These are phyloP conservation scores for Colletotrichum orbiculare DNA, from an alignment of 2,329 filamentous ascomycete genomes.

Conservation along the genomic window DNA sequence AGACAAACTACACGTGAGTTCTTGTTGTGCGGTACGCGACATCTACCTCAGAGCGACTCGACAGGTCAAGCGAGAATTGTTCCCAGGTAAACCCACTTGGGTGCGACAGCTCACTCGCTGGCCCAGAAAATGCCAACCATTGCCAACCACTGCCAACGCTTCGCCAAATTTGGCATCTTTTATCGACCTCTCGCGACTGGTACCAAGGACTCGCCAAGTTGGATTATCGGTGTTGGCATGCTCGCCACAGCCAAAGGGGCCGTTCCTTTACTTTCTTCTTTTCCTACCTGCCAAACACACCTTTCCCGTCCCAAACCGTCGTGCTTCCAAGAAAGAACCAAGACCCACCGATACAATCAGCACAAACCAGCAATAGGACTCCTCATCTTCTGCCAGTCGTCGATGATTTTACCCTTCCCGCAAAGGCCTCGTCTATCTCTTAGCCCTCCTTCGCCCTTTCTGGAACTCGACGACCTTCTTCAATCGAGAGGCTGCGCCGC, in stretches of 20 bases:
- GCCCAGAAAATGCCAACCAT: constrained; percentile 34
- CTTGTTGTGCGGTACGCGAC: constrained; percentile 13
- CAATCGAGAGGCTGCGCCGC: constrained; percentile 7
- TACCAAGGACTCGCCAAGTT: constrained; percentile 36
- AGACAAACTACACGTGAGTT: too few species aligned
- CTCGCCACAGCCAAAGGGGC: constrained; percentile 28
- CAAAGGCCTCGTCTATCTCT: constrained; percentile 28
- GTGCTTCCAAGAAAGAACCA: constrained; percentile 1
- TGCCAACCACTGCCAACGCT: constrained; percentile 13
- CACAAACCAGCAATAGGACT: constrained; percentile 5
- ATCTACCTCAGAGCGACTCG: constrained; percentile 18
- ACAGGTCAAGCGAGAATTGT: constrained; percentile 13
- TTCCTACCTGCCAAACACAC: constrained; percentile 11
- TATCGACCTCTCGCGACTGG: constrained; percentile 30
- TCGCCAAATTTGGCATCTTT: constrained; percentile 28
- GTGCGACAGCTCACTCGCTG: constrained; percentile 23
- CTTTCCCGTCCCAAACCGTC: neutral
- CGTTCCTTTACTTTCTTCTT: neutral
- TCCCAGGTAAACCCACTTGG: constrained; percentile 22
- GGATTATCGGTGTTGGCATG: constrained; percentile 33
- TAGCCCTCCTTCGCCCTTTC: constrained; percentile 16
- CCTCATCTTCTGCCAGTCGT: constrained; percentile 6
- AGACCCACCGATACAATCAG: neutral
- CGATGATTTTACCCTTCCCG: neutral
- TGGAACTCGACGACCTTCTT: constrained; percentile 15